These are phyloP conservation scores for Candida anglica DNA, from an alignment of 805 yeast genomes.

Conservation along the genomic window DNA sequence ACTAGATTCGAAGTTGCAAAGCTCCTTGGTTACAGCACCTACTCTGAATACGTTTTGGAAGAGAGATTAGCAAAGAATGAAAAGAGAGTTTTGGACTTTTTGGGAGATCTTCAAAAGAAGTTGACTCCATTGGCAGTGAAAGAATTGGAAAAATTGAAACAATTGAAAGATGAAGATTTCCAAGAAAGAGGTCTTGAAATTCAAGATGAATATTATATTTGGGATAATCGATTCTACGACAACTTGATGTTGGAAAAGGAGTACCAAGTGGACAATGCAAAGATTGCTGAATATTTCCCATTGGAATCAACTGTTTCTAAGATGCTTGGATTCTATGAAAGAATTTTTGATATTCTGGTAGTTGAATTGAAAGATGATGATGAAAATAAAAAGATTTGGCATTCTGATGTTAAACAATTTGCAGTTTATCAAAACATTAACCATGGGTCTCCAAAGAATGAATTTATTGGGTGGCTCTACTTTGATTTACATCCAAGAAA, in stretches of 20 bases:
- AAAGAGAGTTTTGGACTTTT: conserved; percentile 54
- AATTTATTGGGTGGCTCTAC: conserved; percentile 73
- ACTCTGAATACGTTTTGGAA: conserved; percentile 68
- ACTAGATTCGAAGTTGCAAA: conserved; percentile 61
- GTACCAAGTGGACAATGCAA: conserved; percentile 67
- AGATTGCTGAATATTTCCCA: conserved; percentile 77
- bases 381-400: conserved; percentile 55
- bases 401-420: conserved; percentile 69
- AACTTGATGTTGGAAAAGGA: conserved; percentile 62
- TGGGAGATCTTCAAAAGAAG: conserved; percentile 57
- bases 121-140: conserved; percentile 55
- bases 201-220: conserved; percentile 45
- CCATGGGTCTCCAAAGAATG: conserved; percentile 32
- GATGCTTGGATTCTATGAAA: conserved; percentile 71
- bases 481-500: conserved; percentile 83
- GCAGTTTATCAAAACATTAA: conserved; percentile 64
- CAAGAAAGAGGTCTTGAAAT: conserved; percentile 38
- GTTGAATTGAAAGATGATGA: conserved; percentile 41
- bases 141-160: conserved; percentile 47
- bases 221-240: conserved; percentile 74
- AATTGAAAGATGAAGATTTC: conserved; percentile 53
- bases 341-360: conserved; percentile 65
- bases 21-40: conserved; percentile 62
- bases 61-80: conserved; percentile 77
- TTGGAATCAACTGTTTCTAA: conserved; percentile 59